Evolutionary conservation across 176 grass and related monocot genomes (phyloP).

Genomic region (Themeda triandra): DNA sequence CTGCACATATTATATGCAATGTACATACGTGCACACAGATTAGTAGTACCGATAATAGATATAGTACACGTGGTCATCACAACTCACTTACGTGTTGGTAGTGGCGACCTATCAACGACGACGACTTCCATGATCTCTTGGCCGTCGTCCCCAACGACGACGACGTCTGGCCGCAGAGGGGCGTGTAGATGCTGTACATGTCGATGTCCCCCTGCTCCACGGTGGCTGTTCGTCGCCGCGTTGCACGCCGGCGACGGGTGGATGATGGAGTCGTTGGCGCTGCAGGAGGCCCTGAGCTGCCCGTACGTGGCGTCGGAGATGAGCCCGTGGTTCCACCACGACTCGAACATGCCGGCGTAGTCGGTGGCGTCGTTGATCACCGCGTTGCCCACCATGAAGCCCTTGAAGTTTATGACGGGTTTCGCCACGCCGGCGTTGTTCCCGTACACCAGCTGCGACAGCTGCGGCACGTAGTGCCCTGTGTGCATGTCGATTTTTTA

Average conservation of each 20-base stretch:
- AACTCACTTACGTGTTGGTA: neutral
- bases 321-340: constrained; percentile 58
- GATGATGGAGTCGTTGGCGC: constrained; percentile 11
- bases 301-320: constrained; percentile 39
- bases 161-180: constrained; percentile 8
- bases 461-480: constrained; percentile 26
- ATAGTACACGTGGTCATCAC: no score
- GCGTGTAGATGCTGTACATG: constrained; percentile 50
- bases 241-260: constrained; percentile 29
- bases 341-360: constrained; percentile 38
- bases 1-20: no score
- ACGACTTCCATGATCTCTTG: neutral
- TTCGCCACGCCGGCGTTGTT: neutral
- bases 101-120: neutral
- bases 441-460: constrained; percentile 34
- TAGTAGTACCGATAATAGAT: no score
- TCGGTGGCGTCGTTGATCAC: constrained; percentile 41
- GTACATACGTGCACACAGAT: no score
- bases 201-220: constrained; percentile 40
- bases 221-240: neutral
- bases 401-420: constrained; percentile 30
- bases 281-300: constrained; percentile 1
- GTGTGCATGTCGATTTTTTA: no score
- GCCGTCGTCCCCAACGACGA: neutral
- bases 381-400: constrained; percentile 51